Evolutionary conservation across 176 grass and related monocot species (phyloP).

Genomic region (Metroxylon sagu): DNA sequence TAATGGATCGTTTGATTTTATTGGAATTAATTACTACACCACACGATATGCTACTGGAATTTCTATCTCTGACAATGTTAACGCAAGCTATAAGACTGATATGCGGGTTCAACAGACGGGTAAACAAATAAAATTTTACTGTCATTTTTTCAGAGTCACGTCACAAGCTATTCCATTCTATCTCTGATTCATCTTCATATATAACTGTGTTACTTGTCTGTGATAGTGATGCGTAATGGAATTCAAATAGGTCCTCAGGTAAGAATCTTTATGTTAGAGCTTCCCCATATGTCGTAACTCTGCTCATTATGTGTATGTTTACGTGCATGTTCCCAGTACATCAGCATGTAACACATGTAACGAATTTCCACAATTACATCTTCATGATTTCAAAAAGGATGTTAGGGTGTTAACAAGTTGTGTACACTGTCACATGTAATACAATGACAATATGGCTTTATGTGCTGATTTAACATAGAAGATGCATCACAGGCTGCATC

Average conservation of each 20-base stretch:
- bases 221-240: conserved; percentile 60
- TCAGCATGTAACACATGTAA: too few relatives aligned
- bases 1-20: conserved; percentile 82
- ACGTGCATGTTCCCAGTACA: background rate
- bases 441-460: too few relatives aligned
- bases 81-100: conserved; percentile 60
- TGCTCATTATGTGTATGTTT: background rate
- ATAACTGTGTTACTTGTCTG: conserved; percentile 8
- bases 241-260: conserved; percentile 74
- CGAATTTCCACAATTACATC: background rate
- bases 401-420: too few relatives aligned
- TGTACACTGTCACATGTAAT: too few relatives aligned
- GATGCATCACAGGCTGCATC: conserved; percentile 52
- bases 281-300: conserved; percentile 1
- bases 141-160: background rate
- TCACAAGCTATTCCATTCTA: background rate
- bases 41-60: conserved; percentile 45
- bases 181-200: background rate
- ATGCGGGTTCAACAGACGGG: conserved; percentile 44
- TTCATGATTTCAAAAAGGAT: background rate
- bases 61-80: conserved; percentile 11
- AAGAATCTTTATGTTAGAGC: conserved; percentile 3
- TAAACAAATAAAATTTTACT: conserved; percentile 5
- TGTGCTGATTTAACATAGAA: background rate
- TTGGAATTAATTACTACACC: conserved; percentile 89